A percentile compares a stretch with the other conserved stretches of the same genome.
These are phyloP conservation scores for Scedosporium dehoogii DNA, from an alignment of 2,329 filamentous ascomycete genomes.

Conservation along the genomic window DNA sequence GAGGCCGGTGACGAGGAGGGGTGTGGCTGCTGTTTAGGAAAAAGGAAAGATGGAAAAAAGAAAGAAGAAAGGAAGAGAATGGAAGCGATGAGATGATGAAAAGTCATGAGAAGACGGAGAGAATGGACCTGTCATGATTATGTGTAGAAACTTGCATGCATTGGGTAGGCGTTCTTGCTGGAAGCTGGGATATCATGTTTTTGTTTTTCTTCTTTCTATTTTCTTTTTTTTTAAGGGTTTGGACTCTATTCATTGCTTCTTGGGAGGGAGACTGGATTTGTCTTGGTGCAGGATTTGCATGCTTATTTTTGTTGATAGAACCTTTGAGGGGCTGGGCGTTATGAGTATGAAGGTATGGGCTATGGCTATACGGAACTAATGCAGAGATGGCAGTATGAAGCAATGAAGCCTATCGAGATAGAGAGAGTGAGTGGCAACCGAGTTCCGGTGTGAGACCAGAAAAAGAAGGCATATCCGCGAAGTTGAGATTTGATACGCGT, in stretches of 20 bases:
- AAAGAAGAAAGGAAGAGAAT: background rate
- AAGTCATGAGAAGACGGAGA: background rate
- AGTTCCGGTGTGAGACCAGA: background rate
- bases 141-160: background rate
- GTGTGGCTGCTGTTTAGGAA: conserved; percentile 12
- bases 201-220: no score
- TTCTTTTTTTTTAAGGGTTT: no score
- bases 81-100: background rate
- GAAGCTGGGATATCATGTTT: background rate
- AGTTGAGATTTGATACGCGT: no score
- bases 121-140: background rate
- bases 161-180: background rate
- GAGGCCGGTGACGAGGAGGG: conserved; percentile 10
- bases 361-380: background rate
- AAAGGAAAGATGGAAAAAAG: background rate
- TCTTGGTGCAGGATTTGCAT: background rate
- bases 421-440: background rate
- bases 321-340: background rate
- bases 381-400: background rate
- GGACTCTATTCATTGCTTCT: background rate
- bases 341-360: background rate
- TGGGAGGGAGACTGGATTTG: background rate
- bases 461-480: no score
- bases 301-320: background rate
- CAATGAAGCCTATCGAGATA: background rate